A percentile compares a stretch with the other conserved stretches of the same genome.
Conservation (phyloP, 306 rosid genomes). For the Malus sylvestris region DNA sequence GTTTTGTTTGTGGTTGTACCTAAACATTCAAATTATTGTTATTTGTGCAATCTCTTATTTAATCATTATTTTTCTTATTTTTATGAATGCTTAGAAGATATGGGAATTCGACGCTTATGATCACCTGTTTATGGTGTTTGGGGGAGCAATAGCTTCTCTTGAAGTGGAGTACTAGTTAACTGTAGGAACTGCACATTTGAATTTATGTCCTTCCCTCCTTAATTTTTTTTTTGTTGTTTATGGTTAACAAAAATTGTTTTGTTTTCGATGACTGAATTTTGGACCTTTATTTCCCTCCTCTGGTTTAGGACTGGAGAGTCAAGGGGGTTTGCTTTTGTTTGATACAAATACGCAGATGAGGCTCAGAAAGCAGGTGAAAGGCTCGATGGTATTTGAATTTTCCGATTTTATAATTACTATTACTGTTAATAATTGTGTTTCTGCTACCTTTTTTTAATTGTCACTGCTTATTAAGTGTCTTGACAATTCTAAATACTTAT, state of each 20-base stretch:
- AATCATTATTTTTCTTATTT: not conserved
- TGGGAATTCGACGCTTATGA: constrained; percentile 1
- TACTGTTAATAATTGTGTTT: not conserved
- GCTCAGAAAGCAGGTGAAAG: constrained; percentile 85
- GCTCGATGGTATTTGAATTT: constrained; percentile 55
- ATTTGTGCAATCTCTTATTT: not conserved
- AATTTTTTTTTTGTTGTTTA: not conserved
- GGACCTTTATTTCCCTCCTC: not conserved
- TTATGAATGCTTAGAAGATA: not conserved
- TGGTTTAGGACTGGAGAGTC: constrained; percentile 72
- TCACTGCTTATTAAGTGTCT: not conserved
- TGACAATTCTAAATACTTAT: not conserved
- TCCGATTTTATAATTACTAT: not conserved
- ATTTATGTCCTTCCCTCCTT: not conserved
- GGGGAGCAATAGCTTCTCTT: not conserved
- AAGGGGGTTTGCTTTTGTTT: constrained; percentile 90
- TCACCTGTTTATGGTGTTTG: not conserved
- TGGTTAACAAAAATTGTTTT: not conserved
- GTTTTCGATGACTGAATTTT: not conserved
- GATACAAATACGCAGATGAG: constrained; percentile 86
- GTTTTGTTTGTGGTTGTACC: not conserved
- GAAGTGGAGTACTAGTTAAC: not conserved
- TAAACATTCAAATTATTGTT: not conserved
- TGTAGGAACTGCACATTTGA: constrained; percentile 1
- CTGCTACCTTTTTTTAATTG: not conserved